Percentiles rank a stretch among this genome's conserved stretches.
Evolutionary conservation across 345 rosid species (phyloP).

Genomic region (Aquilaria yunnanensis): DNA sequence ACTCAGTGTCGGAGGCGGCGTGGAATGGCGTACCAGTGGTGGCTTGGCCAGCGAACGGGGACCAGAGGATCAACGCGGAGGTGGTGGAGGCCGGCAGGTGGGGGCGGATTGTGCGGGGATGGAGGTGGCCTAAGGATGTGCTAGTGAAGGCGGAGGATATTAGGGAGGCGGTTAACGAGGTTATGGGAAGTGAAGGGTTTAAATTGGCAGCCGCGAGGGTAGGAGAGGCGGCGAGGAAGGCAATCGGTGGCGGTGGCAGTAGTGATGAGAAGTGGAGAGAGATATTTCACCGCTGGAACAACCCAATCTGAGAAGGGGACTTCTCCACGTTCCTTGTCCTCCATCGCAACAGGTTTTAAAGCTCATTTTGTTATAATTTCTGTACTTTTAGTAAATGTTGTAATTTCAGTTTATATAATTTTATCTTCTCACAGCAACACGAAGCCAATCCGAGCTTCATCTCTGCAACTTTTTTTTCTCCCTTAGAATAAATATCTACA

Average conservation of each 20-base stretch:
- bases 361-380: too few species aligned
- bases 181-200: constrained; percentile 25
- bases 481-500: too few species aligned
- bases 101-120: constrained; percentile 24
- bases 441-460: too few species aligned
- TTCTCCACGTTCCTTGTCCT: too few species aligned
- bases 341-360: too few species aligned
- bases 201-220: constrained; percentile 15
- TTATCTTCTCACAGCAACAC: too few species aligned
- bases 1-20: constrained; percentile 40
- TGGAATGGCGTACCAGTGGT: constrained; percentile 31
- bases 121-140: constrained; percentile 23
- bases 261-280: constrained; percentile 2
- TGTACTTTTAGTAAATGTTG: too few species aligned
- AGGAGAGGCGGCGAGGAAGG: constrained; percentile 28
- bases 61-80: constrained; percentile 39
- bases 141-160: constrained; percentile 34
- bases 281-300: constrained; percentile 8
- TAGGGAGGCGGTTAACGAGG: constrained; percentile 18
- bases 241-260: constrained; percentile 22
- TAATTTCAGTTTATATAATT: too few species aligned
- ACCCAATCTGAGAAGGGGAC: too few species aligned
- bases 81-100: constrained; percentile 19
- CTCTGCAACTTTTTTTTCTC: too few species aligned
- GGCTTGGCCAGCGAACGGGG: constrained; percentile 38